phyloP scores from a whole-genome alignment of 495 filamentous ascomycete species.

The Staphylotrichum longicolle region DNA sequence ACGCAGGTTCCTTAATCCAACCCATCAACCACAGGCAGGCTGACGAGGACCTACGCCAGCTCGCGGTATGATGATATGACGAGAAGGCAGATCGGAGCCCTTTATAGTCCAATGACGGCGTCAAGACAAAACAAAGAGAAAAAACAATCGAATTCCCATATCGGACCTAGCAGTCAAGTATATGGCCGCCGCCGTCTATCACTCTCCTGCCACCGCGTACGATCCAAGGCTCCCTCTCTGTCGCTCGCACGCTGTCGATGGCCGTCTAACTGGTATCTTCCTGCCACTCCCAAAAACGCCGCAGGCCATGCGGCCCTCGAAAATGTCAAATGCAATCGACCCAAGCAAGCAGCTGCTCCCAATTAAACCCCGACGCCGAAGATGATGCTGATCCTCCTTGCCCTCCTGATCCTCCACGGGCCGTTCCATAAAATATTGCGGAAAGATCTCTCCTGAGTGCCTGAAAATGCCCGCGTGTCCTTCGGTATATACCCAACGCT shows the following conservation, averaged over 20 bases:
- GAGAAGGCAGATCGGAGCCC: background rate
- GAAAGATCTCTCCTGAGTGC: background rate
- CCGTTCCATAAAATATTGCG: conserved; percentile 3
- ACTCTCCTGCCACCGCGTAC: conserved; percentile 1
- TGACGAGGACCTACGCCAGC: background rate
- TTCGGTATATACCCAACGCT: background rate
- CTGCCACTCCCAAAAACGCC: conserved; percentile 22
- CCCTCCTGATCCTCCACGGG: conserved; percentile 3
- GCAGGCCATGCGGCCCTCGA: conserved; percentile 15
- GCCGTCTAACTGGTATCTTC: conserved; percentile 24
- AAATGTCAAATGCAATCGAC: conserved; percentile 15
- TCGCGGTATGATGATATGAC: conserved; percentile 4
- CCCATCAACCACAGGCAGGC: background rate
- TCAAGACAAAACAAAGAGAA: background rate
- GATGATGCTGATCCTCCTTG: conserved; percentile 22
- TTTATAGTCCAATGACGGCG: background rate
- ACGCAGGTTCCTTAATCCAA: conserved; percentile 6
- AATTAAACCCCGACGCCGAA: conserved; percentile 25
- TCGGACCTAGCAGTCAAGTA: background rate
- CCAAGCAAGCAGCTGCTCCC: conserved; percentile 6
- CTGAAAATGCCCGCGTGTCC: background rate
- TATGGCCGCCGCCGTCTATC: conserved; percentile 7
- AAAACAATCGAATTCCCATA: conserved; percentile 5
- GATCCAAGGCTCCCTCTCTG: conserved; percentile 8
- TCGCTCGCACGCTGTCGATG: conserved; percentile 7